Conservation (phyloP, 768 basidiomycete genomes). For the Mrakia gelida region DNA sequence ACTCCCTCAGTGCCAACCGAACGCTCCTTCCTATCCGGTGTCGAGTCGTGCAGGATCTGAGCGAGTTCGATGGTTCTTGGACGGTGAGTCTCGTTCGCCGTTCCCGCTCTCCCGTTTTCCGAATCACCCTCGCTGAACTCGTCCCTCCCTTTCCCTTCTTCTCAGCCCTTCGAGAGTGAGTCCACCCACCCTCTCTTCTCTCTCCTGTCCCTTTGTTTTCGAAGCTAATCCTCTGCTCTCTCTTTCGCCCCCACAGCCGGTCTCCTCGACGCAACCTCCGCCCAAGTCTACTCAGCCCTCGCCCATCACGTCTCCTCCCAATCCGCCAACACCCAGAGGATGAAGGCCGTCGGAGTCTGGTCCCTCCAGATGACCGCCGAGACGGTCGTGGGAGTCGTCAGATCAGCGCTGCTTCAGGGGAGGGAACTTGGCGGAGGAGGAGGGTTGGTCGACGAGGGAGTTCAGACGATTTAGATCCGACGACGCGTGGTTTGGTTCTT, state of each 20-base stretch:
- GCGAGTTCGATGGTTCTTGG: conserved; percentile 94
- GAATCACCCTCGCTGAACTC: neutral
- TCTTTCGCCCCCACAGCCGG: conserved; percentile 57
- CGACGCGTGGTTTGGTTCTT: no score
- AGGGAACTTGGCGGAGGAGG: conserved; percentile 1
- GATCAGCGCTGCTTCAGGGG: conserved; percentile 47
- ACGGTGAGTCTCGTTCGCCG: conserved; percentile 47
- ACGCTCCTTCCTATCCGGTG: conserved; percentile 93
- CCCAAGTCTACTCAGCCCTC: conserved; percentile 67
- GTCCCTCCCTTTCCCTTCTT: neutral
- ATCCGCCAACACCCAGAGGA: conserved; percentile 70
- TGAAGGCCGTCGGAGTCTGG: conserved; percentile 89
- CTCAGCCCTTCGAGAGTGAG: conserved; percentile 89
- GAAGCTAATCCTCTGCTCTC: conserved; percentile 32
- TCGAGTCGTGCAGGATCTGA: conserved; percentile 72
- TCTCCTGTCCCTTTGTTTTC: neutral
- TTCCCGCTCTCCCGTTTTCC: neutral
- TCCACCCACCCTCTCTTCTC: neutral
- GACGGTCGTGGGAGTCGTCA: conserved; percentile 72
- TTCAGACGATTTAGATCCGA: neutral
- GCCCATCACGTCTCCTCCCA: conserved; percentile 86
- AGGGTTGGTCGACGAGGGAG: neutral
- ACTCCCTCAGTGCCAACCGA: conserved; percentile 72
- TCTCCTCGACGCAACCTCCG: conserved; percentile 81
- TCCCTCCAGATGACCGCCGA: conserved; percentile 88